Evolutionary conservation across 1,139 yeast species (phyloP), one percentile per base, ranked within the genome.

Genomic region (Kodamaea derodonti): DNA sequence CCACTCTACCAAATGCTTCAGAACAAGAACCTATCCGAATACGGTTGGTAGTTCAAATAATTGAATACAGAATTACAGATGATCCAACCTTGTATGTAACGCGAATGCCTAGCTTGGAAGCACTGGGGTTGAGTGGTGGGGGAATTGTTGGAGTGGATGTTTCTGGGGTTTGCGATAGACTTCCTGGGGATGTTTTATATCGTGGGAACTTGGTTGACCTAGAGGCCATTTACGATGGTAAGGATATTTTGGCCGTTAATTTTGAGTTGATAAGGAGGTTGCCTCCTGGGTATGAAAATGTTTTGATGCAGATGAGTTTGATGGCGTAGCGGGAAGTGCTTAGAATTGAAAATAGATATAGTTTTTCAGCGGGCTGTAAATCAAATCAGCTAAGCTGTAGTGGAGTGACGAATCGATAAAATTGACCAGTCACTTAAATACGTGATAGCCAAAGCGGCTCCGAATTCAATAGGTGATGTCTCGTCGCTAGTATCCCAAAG

Each of bases 1-100:
- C 38, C 5, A 42, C 43, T 32, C 51, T 49, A 24, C 59, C 65
- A 2, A 38, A 42, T 15, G 65, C 65, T 1, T 43, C 60, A 1
- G 42, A 40, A 4, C 39, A 55, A 2, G 32, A 33, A 5, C 48
- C 50, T 1, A 46, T 43, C 10, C 42, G 60, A 29, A 46, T 65
- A 4, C 48, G 72, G 14, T 29, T 64, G 14, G 34, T 66, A 8
- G 66, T 49, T 3, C 72, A 65, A 41, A 60, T 61, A 4, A 35
- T 49, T 4, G 39, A 40, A 10, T 60, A 52, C 37, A 27, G 3
- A 20, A 30, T 18, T n/a, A 13, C 31, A 13, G 17, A 4, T 6
- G 15, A 13, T 4, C 17, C 28, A 7, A 25, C 17, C 11, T 14
- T 25, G 10, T 5, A n/a, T 4, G 28, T 25, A 13, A 25, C 28